A percentile compares a stretch with the other conserved stretches of the same genome.
phyloP scores from a whole-genome alignment of 768 basidiomycete species.

The Leccinellum rugosiceps region DNA sequence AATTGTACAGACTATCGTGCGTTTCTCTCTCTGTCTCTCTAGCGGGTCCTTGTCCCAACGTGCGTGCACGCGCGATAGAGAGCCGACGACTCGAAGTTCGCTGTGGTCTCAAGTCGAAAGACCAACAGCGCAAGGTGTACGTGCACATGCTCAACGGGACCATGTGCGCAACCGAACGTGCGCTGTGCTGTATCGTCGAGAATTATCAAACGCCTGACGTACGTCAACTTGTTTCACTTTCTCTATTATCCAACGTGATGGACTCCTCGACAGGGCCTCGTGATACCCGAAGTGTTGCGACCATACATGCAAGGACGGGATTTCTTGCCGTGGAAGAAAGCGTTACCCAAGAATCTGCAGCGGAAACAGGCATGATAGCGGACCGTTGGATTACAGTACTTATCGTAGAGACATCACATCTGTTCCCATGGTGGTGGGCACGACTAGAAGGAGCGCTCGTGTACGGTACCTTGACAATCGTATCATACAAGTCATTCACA shows the following conservation, averaged over 20 bases:
- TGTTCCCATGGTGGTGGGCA: not conserved
- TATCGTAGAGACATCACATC: not conserved
- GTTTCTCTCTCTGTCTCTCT: slow-evolving; percentile 29
- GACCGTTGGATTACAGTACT: not conserved
- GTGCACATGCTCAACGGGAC: slow-evolving; percentile 99
- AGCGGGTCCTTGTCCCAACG: not conserved
- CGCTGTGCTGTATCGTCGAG: slow-evolving; percentile 96
- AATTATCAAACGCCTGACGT: slow-evolving; percentile 97
- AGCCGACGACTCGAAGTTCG: slow-evolving; percentile 89
- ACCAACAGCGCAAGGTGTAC: slow-evolving; percentile 88
- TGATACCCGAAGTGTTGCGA: slow-evolving; percentile 83
- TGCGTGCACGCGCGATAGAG: slow-evolving; percentile 47
- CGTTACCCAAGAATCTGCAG: slow-evolving; percentile 73
- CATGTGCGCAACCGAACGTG: slow-evolving; percentile 93
- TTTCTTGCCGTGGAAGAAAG: slow-evolving; percentile 83
- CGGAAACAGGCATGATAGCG: slow-evolving; percentile 55
- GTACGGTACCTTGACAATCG: too few species aligned
- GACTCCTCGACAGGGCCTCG: slow-evolving; percentile 66
- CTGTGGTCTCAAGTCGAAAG: slow-evolving; percentile 87
- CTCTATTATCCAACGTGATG: not conserved
- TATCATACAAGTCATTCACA: not conserved
- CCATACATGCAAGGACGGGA: slow-evolving; percentile 96
- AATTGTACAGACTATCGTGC: slow-evolving; percentile 99
- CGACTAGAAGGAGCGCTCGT: not conserved
- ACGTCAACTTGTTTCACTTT: slow-evolving; percentile 19